Conservation (phyloP, 2,329 filamentous ascomycete genomes). For the Stachybotrys echinatus region DNA sequence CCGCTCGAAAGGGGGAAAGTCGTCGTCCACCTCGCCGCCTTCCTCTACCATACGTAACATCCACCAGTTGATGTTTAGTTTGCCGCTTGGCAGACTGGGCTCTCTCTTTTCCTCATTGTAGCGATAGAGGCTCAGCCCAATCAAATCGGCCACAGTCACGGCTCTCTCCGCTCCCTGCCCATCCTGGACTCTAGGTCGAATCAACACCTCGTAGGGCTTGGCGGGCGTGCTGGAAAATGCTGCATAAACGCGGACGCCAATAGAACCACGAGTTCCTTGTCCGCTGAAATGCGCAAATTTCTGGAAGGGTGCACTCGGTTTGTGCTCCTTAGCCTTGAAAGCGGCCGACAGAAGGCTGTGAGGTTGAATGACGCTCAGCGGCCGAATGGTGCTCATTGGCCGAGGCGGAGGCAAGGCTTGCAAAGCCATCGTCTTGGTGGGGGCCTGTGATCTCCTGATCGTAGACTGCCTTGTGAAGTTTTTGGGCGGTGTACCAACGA, state of each 20-base stretch:
- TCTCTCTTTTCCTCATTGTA: constrained; percentile 74
- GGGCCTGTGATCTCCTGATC: constrained; percentile 54
- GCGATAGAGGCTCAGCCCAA: constrained; percentile 71
- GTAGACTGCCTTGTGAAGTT: constrained; percentile 59
- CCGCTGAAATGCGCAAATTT: constrained; percentile 72
- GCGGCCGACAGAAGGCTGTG: constrained; percentile 67
- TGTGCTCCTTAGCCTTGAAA: constrained; percentile 65
- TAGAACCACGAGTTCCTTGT: constrained; percentile 70
- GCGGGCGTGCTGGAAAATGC: constrained; percentile 62
- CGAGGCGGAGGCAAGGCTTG: constrained; percentile 66
- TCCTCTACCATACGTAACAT: constrained; percentile 79
- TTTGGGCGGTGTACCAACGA: constrained; percentile 60
- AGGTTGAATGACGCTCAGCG: constrained; percentile 62
- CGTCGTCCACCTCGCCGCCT: constrained; percentile 78
- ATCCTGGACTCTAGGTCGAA: constrained; percentile 64
- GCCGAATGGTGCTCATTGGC: constrained; percentile 58
- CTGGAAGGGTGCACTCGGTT: constrained; percentile 67
- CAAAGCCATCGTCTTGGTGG: constrained; percentile 50
- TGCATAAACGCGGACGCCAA: constrained; percentile 72
- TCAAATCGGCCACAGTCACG: constrained; percentile 74
- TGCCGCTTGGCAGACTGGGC: constrained; percentile 58
- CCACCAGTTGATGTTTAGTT: constrained; percentile 77
- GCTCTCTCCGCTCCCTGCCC: constrained; percentile 55
- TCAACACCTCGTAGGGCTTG: constrained; percentile 66
- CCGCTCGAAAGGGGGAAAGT: constrained; percentile 73